phyloP scores from a whole-genome alignment of 164 flowering plant genomes.

The Warburgia ugandensis region DNA sequence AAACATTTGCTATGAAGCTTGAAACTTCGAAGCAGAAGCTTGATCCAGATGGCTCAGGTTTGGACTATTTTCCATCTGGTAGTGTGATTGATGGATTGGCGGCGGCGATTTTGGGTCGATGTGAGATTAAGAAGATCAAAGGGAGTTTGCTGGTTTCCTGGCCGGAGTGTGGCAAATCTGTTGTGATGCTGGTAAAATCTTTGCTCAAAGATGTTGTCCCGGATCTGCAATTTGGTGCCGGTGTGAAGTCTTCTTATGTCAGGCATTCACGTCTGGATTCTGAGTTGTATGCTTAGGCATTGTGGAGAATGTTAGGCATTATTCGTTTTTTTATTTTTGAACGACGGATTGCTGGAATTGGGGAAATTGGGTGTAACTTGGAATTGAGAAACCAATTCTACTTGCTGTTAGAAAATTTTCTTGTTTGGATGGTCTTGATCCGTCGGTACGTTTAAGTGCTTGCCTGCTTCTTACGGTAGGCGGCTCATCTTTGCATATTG shows the following conservation, averaged over 20 bases:
- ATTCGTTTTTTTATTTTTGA: too few species aligned
- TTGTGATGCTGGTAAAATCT: constrained; percentile 7
- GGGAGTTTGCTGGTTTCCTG: constrained; percentile 12
- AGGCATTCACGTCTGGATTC: constrained; percentile 7
- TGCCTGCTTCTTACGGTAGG: too few species aligned
- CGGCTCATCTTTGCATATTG: too few species aligned
- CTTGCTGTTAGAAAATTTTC: too few species aligned
- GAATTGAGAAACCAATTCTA: too few species aligned
- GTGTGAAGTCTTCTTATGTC: background rate
- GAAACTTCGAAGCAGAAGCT: constrained; percentile 17
- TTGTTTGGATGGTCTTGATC: too few species aligned
- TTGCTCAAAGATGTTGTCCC: constrained; percentile 3
- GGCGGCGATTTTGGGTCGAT: constrained; percentile 10
- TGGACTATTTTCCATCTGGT: constrained; percentile 15
- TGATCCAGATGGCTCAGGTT: background rate
- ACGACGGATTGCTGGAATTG: too few species aligned
- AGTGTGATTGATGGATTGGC: constrained; percentile 15
- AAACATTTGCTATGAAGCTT: constrained; percentile 11
- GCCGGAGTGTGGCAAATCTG: constrained; percentile 11
- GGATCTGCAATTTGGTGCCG: background rate
- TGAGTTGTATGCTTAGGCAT: constrained; percentile 11
- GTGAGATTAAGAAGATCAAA: constrained; percentile 11
- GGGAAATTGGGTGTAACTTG: too few species aligned
- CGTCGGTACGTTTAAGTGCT: too few species aligned
- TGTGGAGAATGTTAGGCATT: too few species aligned